A percentile compares a stretch with the other conserved stretches of the same genome.
These are phyloP conservation scores for Gracilaria vermiculophylla DNA, from an alignment of 23 red algal species.

Conservation along the genomic window DNA sequence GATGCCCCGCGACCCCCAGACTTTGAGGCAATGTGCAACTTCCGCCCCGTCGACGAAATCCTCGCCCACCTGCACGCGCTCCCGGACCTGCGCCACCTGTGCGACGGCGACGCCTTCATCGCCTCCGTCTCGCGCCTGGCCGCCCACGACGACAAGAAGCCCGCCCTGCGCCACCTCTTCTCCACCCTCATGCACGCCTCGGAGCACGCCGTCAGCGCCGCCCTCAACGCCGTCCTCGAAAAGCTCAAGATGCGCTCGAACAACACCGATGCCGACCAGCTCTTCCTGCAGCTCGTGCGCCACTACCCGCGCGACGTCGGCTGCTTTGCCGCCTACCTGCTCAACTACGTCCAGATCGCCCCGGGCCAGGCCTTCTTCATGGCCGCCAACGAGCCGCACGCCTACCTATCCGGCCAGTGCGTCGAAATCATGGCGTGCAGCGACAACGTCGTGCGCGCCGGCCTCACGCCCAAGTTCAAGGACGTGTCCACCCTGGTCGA, in stretches of 20 bases:
- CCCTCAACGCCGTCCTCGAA: constrained; percentile 1
- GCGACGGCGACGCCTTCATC: constrained; percentile 3
- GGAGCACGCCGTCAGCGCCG: not conserved
- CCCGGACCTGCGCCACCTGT: constrained; percentile 36
- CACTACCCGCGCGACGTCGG: constrained; percentile 91
- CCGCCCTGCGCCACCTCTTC: constrained; percentile 51
- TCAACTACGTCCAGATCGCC: constrained; percentile 80
- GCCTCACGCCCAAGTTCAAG: constrained; percentile 94
- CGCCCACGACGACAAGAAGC: not conserved
- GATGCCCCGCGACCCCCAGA: not conserved
- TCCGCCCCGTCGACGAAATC: constrained; percentile 79
- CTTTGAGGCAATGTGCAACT: constrained; percentile 88
- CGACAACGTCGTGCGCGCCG: constrained; percentile 99
- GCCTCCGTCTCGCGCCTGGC: not conserved
- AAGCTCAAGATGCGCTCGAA: not conserved
- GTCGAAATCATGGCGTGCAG: constrained; percentile 94
- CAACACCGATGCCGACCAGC: constrained; percentile 32
- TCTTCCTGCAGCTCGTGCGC: constrained; percentile 57
- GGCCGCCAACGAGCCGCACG: constrained; percentile 96
- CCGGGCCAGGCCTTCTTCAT: constrained; percentile 92
- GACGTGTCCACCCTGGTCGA: constrained; percentile 81
- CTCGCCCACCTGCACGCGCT: constrained; percentile 17
- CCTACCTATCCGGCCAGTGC: constrained; percentile 88
- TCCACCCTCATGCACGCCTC: constrained; percentile 64
- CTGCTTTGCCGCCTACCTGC: constrained; percentile 83